Conservation (phyloP, 2,329 filamentous ascomycete species). For the Acephala macrosclerotiorum region DNA sequence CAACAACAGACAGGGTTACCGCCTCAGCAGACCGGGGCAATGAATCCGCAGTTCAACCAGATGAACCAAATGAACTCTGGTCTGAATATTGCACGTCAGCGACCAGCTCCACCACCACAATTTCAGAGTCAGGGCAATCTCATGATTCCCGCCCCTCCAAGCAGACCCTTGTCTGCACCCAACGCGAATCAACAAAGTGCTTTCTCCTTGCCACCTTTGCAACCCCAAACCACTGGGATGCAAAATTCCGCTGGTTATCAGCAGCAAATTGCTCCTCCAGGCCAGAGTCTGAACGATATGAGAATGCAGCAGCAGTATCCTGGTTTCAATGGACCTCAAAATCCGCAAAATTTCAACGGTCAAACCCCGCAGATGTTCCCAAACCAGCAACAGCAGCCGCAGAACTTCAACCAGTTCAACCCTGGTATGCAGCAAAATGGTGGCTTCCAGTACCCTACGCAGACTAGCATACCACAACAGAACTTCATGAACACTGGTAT, state of each 20-base stretch:
- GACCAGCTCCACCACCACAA: conserved; percentile 76
- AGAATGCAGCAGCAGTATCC: conserved; percentile 64
- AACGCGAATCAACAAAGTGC: conserved; percentile 78
- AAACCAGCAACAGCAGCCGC: conserved; percentile 47
- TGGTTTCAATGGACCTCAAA: conserved; percentile 58
- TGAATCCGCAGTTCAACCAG: conserved; percentile 46
- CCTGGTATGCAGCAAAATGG: conserved; percentile 36
- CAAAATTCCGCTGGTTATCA: conserved; percentile 56
- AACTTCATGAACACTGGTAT: conserved; percentile 54
- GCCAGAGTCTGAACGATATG: conserved; percentile 80
- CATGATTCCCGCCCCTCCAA: conserved; percentile 77
- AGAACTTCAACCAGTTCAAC: conserved; percentile 43
- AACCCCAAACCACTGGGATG: conserved; percentile 84
- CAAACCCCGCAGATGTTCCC: conserved; percentile 40
- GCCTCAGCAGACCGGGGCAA: conserved; percentile 34
- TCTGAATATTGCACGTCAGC: conserved; percentile 64
- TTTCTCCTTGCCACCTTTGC: conserved; percentile 77
- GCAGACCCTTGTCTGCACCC: conserved; percentile 85
- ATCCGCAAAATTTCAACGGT: conserved; percentile 49
- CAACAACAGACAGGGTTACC: conserved; percentile 54
- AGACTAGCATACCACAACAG: conserved; percentile 40
- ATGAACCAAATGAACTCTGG: conserved; percentile 47
- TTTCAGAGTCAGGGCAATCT: conserved; percentile 63
- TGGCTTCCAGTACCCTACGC: conserved; percentile 39
- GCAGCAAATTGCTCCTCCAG: conserved; percentile 71